These are phyloP conservation scores for Diplodia sapinea DNA, from an alignment of 2,329 filamentous ascomycete species.

Conservation along the genomic window DNA sequence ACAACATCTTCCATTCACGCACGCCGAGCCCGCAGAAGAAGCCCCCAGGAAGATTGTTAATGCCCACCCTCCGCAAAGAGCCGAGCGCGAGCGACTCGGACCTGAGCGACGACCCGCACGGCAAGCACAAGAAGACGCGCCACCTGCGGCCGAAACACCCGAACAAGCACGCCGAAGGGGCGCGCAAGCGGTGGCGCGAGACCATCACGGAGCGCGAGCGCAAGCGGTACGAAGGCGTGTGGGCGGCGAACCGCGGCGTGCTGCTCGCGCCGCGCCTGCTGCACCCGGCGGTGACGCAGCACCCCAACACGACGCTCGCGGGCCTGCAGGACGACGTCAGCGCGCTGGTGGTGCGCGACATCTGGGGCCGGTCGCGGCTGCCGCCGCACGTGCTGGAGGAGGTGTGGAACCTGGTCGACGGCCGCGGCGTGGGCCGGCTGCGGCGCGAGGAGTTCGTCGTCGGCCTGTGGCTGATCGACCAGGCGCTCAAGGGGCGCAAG, in stretches of 20 bases:
- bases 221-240: constrained; percentile 83
- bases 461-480: constrained; percentile 82
- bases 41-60: constrained; percentile 59
- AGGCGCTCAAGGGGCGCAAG: constrained; percentile 79
- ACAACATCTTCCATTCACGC: constrained; percentile 37
- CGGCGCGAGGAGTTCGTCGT: constrained; percentile 77
- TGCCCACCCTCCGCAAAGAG: constrained; percentile 68
- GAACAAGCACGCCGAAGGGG: constrained; percentile 75
- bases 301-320: constrained; percentile 2
- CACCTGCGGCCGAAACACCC: constrained; percentile 64
- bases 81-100: constrained; percentile 52
- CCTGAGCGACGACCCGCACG: constrained; percentile 59
- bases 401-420: constrained; percentile 78
- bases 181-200: constrained; percentile 77
- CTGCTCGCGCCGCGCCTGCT: constrained; percentile 37
- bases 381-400: constrained; percentile 72
- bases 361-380: constrained; percentile 75
- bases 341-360: constrained; percentile 72
- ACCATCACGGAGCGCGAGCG: constrained; percentile 73
- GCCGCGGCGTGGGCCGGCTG: constrained; percentile 61
- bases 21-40: constrained; percentile 54
- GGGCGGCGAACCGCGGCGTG: constrained; percentile 78
- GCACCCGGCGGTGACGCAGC: neutral
- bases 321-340: constrained; percentile 55
- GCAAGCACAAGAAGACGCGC: constrained; percentile 64